Conservation (phyloP, 2,329 filamentous ascomycete genomes). For the Cercospora brassicicola region DNA sequence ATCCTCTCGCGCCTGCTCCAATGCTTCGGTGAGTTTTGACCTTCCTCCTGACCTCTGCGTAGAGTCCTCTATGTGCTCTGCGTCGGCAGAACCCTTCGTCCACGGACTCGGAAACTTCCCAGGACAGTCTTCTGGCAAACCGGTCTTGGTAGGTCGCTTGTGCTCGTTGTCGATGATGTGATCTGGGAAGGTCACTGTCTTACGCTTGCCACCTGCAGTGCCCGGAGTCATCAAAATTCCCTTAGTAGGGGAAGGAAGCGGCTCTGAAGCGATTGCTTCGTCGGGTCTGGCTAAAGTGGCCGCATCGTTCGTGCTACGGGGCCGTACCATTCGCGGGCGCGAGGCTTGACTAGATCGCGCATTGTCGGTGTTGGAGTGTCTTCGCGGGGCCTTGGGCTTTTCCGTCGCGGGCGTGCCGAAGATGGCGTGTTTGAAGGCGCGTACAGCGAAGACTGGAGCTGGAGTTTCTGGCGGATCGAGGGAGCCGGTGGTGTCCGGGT, state of each 20-base stretch:
- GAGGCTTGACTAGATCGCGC: conserved; percentile 25
- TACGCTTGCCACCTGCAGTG: conserved; percentile 56
- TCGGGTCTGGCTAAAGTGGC: conserved; percentile 22
- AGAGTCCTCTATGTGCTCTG: conserved; percentile 31
- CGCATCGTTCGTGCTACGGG: conserved; percentile 35
- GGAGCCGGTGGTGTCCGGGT: conserved; percentile 43
- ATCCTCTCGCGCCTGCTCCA: conserved; percentile 49
- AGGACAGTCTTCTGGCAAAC: conserved; percentile 50
- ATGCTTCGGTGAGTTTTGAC: conserved; percentile 47
- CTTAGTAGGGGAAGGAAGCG: conserved; percentile 54
- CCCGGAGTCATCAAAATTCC: conserved; percentile 66
- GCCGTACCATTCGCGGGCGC: conserved; percentile 33
- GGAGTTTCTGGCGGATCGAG: conserved; percentile 63
- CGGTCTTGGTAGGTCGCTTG: conserved; percentile 49
- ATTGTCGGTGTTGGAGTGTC: conserved; percentile 36
- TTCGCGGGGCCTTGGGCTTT: conserved; percentile 33
- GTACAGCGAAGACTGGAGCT: conserved; percentile 65
- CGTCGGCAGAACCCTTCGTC: conserved; percentile 38
- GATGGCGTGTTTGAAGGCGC: conserved; percentile 65
- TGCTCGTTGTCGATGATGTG: conserved; percentile 58
- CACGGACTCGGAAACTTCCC: conserved; percentile 55
- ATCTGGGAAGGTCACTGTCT: conserved; percentile 62
- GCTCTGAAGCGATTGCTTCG: conserved; percentile 27
- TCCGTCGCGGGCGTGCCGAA: conserved; percentile 63
- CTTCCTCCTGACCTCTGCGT: conserved; percentile 38